Percentiles rank a stretch among this genome's conserved stretches.
phyloP scores from a whole-genome alignment of 495 filamentous ascomycete genomes.

The Pseudomonodictys pantanalensis region DNA sequence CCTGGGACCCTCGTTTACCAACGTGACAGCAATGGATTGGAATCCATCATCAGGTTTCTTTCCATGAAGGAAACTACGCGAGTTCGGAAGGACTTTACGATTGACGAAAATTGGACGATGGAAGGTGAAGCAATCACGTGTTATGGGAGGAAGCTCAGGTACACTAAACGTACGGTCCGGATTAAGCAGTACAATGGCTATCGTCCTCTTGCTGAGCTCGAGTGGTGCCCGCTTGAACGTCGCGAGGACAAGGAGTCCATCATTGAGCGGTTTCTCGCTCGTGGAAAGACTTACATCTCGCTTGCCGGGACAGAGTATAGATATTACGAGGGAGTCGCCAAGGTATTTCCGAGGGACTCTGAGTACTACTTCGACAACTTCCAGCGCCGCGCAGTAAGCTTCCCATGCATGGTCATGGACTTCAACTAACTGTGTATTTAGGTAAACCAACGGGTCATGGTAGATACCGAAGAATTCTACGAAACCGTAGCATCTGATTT shows the following conservation, averaged over 20 bases:
- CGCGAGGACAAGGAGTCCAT: background rate
- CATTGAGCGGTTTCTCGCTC: background rate
- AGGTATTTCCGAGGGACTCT: background rate
- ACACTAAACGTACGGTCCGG: background rate
- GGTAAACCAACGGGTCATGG: background rate
- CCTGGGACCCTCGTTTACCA: slow-evolving; percentile 22
- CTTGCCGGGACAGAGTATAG: background rate
- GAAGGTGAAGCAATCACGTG: background rate
- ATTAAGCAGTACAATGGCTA: background rate
- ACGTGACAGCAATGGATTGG: background rate
- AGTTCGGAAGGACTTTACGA: background rate
- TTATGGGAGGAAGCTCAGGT: background rate
- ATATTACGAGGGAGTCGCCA: background rate
- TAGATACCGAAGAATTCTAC: background rate
- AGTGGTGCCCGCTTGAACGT: background rate
- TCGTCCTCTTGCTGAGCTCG: background rate
- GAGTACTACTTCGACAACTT: background rate
- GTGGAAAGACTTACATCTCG: background rate
- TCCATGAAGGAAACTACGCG: background rate
- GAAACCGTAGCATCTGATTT: background rate
- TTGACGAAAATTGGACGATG: background rate
- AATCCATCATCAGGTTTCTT: background rate
- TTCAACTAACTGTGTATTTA: background rate
- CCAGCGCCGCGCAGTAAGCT: background rate
- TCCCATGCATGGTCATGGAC: too few species aligned